Conservation (phyloP, 192 early-diverging fungal genomes). For the Podila horticola region DNA sequence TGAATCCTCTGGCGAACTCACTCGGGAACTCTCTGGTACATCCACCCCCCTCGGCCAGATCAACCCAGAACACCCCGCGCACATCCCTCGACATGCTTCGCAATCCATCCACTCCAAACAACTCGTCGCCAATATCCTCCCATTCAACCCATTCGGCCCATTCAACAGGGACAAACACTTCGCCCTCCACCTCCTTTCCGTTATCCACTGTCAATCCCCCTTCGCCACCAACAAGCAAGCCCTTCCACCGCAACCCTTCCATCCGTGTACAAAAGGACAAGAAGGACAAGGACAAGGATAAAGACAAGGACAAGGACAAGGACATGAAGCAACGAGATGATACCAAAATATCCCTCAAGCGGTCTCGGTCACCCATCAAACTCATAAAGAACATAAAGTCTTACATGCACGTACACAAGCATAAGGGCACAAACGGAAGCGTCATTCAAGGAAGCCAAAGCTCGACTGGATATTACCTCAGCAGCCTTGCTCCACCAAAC, state of each 20-base stretch:
- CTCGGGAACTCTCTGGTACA: background rate
- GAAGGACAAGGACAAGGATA: constrained; percentile 1
- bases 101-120: background rate
- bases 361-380: constrained; percentile 46
- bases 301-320: constrained; percentile 8
- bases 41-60: background rate
- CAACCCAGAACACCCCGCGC: too few relatives aligned
- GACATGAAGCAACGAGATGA: background rate
- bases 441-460: constrained; percentile 8
- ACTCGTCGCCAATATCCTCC: background rate
- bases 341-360: constrained; percentile 19
- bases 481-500: constrained; percentile 14
- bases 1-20: background rate
- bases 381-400: constrained; percentile 43
- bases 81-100: background rate
- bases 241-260: constrained; percentile 2
- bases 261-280: constrained; percentile 15
- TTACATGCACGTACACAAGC: constrained; percentile 42
- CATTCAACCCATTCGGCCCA: background rate
- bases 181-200: background rate
- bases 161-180: background rate
- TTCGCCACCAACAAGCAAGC: constrained; percentile 13
- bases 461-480: background rate
- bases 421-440: constrained; percentile 3
- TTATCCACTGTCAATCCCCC: background rate